phyloP scores from a whole-genome alignment of 306 rosid genomes.

The Cicer chorassanicum region DNA sequence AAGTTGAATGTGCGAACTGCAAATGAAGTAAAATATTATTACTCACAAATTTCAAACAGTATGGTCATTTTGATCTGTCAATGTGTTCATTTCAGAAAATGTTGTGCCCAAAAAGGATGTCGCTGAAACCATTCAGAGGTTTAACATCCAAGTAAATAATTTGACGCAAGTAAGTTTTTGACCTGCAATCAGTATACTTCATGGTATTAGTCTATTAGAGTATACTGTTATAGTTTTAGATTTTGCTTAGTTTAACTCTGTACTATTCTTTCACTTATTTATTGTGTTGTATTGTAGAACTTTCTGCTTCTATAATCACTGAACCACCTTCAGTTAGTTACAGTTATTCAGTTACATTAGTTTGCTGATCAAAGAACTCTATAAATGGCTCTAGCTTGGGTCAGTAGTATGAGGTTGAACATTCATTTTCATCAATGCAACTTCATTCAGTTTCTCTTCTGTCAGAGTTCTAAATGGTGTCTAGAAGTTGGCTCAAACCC shows the following conservation, averaged over 20 bases:
- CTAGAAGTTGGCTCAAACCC: too few relatives aligned
- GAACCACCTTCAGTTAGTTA: background rate
- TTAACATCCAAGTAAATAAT: slow-evolving; percentile 94
- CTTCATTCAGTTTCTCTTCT: slow-evolving; percentile 1
- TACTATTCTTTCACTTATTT: background rate
- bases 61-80: slow-evolving; percentile 23
- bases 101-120: slow-evolving; percentile 74
- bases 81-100: slow-evolving; percentile 70
- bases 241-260: background rate
- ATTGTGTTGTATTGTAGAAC: slow-evolving; percentile 4
- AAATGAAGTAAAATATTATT: background rate
- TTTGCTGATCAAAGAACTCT: background rate
- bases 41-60: background rate
- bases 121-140: slow-evolving; percentile 73
- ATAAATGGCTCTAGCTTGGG: slow-evolving; percentile 16
- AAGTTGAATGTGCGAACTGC: slow-evolving; percentile 15
- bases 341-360: background rate
- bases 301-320: background rate
- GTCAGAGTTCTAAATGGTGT: background rate
- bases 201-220: background rate
- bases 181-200: slow-evolving; percentile 32
- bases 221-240: background rate
- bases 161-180: slow-evolving; percentile 77
- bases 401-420: background rate
- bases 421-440: background rate